Conservation (phyloP, 73 alveolate genomes). For the Effrenium voratum region DNA sequence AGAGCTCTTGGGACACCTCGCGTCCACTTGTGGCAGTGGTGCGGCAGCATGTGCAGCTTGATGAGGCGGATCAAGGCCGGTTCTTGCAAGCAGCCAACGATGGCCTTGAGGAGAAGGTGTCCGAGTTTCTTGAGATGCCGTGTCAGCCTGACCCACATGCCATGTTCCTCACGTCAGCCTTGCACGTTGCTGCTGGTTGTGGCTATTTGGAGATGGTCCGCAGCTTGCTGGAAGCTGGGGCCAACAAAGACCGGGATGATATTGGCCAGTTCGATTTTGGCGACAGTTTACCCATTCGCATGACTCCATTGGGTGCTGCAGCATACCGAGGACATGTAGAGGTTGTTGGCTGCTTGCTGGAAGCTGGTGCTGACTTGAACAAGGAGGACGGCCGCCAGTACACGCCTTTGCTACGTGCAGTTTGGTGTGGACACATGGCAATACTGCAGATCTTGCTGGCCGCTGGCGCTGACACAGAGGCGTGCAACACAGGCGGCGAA, state of each 20-base stretch:
- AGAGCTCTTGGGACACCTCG: no score
- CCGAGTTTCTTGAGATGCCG: no score
- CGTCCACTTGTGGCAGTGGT: no score
- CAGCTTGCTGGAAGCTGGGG: background rate
- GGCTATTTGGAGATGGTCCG: background rate
- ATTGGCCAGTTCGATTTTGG: no score
- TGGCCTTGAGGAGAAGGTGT: no score
- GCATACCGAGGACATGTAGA: background rate
- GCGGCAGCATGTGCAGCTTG: no score
- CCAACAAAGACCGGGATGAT: background rate
- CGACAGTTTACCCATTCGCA: no score
- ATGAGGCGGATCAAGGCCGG: no score
- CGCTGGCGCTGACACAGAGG: background rate
- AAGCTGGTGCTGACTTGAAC: constrained; percentile 3
- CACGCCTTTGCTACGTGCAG: background rate
- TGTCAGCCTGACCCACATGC: no score
- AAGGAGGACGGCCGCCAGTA: background rate
- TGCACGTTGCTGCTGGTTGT: background rate
- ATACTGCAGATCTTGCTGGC: background rate
- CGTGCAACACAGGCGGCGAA: no score
- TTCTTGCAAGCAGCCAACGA: no score
- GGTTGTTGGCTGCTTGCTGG: background rate
- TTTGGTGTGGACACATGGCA: background rate
- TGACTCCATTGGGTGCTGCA: background rate
- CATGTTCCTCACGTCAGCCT: background rate